Percentiles rank a stretch among this genome's conserved stretches.
Conservation (phyloP, 2,329 filamentous ascomycete species). For the Blumeriella jaapii region DNA sequence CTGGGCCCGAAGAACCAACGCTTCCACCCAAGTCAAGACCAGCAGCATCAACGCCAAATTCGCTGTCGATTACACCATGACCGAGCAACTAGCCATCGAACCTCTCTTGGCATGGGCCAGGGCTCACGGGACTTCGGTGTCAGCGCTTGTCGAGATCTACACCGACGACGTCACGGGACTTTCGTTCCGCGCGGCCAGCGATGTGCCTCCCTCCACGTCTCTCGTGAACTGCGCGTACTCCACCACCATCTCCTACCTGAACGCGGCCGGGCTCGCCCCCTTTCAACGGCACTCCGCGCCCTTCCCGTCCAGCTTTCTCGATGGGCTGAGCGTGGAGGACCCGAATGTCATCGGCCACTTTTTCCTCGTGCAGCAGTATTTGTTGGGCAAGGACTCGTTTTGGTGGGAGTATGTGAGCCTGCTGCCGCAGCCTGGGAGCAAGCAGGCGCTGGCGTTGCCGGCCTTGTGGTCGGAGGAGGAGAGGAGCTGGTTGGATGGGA, state of each 20-base stretch:
- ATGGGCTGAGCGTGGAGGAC: slow-evolving; percentile 30
- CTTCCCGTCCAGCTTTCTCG: slow-evolving; percentile 42
- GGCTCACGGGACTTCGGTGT: slow-evolving; percentile 35
- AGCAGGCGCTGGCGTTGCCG: slow-evolving; percentile 41
- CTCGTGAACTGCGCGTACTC: slow-evolving; percentile 42
- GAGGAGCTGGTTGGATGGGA: slow-evolving; percentile 35
- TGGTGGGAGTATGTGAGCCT: slow-evolving; percentile 59
- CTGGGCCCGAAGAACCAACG: neutral
- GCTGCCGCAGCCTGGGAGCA: slow-evolving; percentile 48
- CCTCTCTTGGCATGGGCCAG: slow-evolving; percentile 34
- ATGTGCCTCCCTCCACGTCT: slow-evolving; percentile 14
- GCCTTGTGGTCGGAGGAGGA: slow-evolving; percentile 54
- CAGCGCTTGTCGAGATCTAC: slow-evolving; percentile 42
- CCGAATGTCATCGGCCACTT: slow-evolving; percentile 53
- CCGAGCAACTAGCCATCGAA: neutral
- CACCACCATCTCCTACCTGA: slow-evolving; percentile 47
- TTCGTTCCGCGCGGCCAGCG: slow-evolving; percentile 33
- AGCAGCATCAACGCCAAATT: no score
- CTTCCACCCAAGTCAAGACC: neutral
- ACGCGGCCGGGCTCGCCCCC: slow-evolving; percentile 33
- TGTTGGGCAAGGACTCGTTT: slow-evolving; percentile 44
- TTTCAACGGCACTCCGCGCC: slow-evolving; percentile 15
- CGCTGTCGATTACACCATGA: no score
- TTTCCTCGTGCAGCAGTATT: slow-evolving; percentile 57
- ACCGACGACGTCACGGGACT: slow-evolving; percentile 38